Percentiles rank a stretch among this genome's conserved stretches.
Evolutionary conservation across 108 stramenopile species (phyloP).

Genomic region (Bacterosira constricta): DNA sequence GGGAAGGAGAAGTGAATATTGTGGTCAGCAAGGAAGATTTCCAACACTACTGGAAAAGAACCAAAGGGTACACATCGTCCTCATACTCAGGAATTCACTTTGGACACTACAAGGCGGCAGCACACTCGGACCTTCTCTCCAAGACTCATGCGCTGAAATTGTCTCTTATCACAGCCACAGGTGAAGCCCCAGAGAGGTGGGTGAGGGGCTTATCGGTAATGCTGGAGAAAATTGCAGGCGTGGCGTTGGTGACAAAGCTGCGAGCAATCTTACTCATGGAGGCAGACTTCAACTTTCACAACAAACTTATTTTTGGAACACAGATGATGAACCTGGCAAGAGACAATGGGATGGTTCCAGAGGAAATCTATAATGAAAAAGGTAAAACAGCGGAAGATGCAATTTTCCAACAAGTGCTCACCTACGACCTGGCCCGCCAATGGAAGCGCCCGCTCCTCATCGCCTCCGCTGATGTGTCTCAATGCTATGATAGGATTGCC

Average conservation of each 20-base stretch:
- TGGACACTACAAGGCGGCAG: not conserved
- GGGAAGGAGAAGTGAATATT: no score
- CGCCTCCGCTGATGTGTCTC: slow-evolving; percentile 13
- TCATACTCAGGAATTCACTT: no score
- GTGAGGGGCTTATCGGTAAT: not conserved
- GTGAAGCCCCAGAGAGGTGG: not conserved
- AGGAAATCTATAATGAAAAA: slow-evolving; percentile 1
- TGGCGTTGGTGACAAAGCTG: not conserved
- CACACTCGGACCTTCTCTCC: not conserved
- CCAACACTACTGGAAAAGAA: no score
- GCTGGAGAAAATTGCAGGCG: not conserved
- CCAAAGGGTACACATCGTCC: no score
- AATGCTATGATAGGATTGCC: no score
- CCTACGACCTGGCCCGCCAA: not conserved
- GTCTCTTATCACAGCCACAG: not conserved
- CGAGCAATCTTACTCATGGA: slow-evolving; percentile 11
- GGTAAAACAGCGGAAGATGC: slow-evolving; percentile 1
- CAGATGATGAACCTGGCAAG: not conserved
- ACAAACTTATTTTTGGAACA: no score
- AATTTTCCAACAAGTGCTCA: not conserved
- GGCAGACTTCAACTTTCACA: no score
- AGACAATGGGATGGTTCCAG: not conserved
- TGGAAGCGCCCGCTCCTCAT: slow-evolving; percentile 3
- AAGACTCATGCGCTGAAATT: not conserved
- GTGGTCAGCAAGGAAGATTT: no score